These are phyloP conservation scores for Globisporangium megalacanthum DNA, from an alignment of 352 stramenopile genomes.

Conservation along the genomic window DNA sequence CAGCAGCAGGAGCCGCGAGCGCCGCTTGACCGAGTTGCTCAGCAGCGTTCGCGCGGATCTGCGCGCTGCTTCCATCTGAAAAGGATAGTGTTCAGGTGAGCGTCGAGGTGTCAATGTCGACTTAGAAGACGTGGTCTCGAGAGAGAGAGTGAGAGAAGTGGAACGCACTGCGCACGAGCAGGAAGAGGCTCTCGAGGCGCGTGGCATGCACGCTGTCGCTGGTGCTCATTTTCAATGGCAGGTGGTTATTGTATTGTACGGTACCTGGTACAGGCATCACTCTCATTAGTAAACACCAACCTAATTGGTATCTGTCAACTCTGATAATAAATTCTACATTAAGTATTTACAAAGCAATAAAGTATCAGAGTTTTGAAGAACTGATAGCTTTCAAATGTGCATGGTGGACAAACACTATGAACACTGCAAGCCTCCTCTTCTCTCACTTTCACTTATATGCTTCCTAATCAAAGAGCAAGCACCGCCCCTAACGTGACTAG, in stretches of 20 bases:
- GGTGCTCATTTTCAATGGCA: background rate
- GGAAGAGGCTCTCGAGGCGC: constrained; percentile 72
- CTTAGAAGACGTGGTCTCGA: background rate
- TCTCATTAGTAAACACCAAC: too few relatives aligned
- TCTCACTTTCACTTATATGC: too few relatives aligned
- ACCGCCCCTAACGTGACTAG: too few relatives aligned
- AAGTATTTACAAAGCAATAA: too few relatives aligned
- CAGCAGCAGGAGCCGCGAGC: constrained; percentile 33
- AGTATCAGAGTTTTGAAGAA: too few relatives aligned
- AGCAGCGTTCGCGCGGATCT: constrained; percentile 63
- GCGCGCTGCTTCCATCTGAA: constrained; percentile 61
- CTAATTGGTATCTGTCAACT: too few relatives aligned
- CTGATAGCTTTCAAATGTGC: too few relatives aligned
- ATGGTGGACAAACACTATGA: too few relatives aligned
- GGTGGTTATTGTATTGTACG: background rate
- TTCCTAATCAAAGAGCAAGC: too few relatives aligned
- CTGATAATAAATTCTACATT: too few relatives aligned
- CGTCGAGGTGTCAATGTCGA: background rate
- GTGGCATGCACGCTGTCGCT: constrained; percentile 35
- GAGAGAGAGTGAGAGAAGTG: background rate
- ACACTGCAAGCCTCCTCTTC: too few relatives aligned
- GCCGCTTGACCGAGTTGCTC: constrained; percentile 67
- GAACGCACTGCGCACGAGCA: constrained; percentile 53
- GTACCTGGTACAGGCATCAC: too few relatives aligned
- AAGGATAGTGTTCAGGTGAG: background rate